Conservation (phyloP, 208 protist genomes). For the Acanthamoeba healyi region DNA sequence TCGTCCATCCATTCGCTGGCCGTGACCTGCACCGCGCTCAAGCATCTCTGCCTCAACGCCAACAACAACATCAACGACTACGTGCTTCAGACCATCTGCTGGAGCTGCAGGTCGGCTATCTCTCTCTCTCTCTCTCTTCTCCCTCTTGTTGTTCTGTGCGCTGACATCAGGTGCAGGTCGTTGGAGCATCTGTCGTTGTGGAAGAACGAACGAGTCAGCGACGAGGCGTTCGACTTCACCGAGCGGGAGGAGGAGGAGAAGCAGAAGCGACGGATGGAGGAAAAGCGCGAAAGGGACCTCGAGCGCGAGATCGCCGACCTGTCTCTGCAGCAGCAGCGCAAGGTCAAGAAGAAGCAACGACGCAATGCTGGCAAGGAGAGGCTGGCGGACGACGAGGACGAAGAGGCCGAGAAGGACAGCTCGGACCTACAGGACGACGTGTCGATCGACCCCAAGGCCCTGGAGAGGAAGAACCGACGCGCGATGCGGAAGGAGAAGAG, state of each 20-base stretch:
- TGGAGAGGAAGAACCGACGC: not conserved
- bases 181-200: conserved; percentile 47
- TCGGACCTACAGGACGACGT: not conserved
- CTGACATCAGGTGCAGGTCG: not conserved
- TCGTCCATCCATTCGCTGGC: conserved; percentile 55
- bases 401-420: not conserved
- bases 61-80: conserved; percentile 70
- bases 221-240: conserved; percentile 47
- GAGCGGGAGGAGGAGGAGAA: conserved; percentile 40
- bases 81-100: conserved; percentile 46
- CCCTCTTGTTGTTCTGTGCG: not conserved
- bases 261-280: conserved; percentile 39
- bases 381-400: not conserved
- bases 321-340: not conserved
- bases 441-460: not conserved
- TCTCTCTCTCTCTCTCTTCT: not conserved
- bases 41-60: conserved; percentile 59
- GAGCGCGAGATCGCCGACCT: not conserved
- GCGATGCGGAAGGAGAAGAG: conserved; percentile 64
- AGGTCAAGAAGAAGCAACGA: not conserved
- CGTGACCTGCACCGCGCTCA: conserved; percentile 29
- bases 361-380: not conserved
- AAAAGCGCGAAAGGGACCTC: not conserved
- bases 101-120: not conserved
- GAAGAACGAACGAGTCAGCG: conserved; percentile 55